Evolutionary conservation across 768 basidiomycete species (phyloP), one percentile per base, ranked within the genome.

Genomic region (Rhodotorula paludigena): DNA sequence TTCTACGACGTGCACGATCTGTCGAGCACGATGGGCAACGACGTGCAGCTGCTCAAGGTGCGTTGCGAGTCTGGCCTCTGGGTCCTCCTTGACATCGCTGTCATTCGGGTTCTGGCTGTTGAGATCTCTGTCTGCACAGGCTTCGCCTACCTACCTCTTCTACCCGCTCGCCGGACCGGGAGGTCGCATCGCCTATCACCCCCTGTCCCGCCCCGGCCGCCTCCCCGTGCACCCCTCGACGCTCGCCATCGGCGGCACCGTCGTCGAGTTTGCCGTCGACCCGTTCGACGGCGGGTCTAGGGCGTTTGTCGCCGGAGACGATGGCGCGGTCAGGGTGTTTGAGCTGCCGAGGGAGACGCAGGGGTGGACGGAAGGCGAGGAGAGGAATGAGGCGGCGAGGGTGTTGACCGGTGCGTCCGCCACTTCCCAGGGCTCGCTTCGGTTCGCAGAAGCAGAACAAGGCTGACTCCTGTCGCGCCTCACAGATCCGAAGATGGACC

Each of bases 91-190:
- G n/a, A n/a, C n/a, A n/a, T n/a, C n/a, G n/a, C n/a, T n/a, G n/a
- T n/a, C n/a, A n/a, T n/a, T n/a, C n/a, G n/a, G n/a, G n/a, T 36
- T 15, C 47, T 51, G 39, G 1, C n/a, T n/a, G n/a, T n/a, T n/a
- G n/a, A n/a, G n/a, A n/a, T n/a, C n/a, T n/a, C n/a, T n/a, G n/a
- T n/a, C n/a, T n/a, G n/a, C n/a, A 32, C 41, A 72, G 66, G 69
- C 74, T 23, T 78, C 77, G 21, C 44, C 68, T 0, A 8, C 60
- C 9, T 70, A 74, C 49, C 68, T 79, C n/a, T 75, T 79, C 74
- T 79, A 77, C 71, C 80, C 79, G 20, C 74, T 80, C 42, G 73
- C 77, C 21, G 80, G 80, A 7, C 74, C 79, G 0, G 80, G 80
- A 30, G 80, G 80, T 4, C 63, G 78, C 30, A 64, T 80, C 38